These are phyloP conservation scores for Aspergillus fructus DNA, from an alignment of 2,329 filamentous ascomycete species.

Conservation along the genomic window DNA sequence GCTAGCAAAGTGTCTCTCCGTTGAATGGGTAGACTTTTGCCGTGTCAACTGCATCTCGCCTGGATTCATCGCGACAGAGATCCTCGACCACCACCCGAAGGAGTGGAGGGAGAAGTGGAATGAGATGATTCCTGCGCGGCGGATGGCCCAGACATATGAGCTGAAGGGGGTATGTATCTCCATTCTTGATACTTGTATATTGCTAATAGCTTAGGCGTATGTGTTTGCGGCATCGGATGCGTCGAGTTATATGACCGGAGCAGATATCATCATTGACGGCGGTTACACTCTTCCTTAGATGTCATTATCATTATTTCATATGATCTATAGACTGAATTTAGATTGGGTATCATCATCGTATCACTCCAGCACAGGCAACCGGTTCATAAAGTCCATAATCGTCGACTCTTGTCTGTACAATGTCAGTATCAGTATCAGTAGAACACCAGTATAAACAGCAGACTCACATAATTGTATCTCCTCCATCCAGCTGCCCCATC, in stretches of 20 bases:
- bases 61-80: constrained; percentile 44
- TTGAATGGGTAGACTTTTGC: constrained; percentile 41
- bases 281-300: constrained; percentile 42
- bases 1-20: constrained; percentile 39
- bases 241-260: constrained; percentile 50
- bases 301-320: not conserved
- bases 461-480: not conserved
- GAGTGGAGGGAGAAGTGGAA: constrained; percentile 38
- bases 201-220: constrained; percentile 11
- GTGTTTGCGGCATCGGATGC: constrained; percentile 46
- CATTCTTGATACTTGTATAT: not conserved
- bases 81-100: constrained; percentile 32
- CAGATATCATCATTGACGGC: constrained; percentile 49
- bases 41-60: constrained; percentile 44
- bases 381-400: not conserved
- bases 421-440: no score
- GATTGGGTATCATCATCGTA: no score
- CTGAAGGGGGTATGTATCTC: constrained; percentile 34
- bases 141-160: constrained; percentile 40
- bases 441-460: not conserved
- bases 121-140: constrained; percentile 39
- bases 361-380: not conserved
- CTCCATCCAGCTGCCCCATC: not conserved
- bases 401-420: not conserved
- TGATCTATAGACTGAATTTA: no score